These are phyloP conservation scores for Periglandula ipomoeae DNA, from an alignment of 2,329 filamentous ascomycete genomes.

Conservation along the genomic window DNA sequence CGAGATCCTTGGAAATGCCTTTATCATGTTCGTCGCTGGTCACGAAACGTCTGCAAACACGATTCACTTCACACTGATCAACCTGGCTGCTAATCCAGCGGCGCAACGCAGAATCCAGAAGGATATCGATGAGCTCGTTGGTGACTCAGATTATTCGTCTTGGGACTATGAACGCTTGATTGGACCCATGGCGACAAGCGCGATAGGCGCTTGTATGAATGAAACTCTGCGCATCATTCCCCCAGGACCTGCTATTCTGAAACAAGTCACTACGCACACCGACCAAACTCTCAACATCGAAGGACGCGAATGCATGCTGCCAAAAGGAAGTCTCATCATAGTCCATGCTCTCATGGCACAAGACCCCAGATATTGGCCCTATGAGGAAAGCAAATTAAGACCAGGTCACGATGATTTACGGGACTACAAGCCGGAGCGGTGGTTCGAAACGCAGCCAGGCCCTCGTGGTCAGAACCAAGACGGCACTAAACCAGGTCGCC, in stretches of 20 bases:
- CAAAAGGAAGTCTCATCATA: constrained; percentile 44
- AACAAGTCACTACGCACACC: constrained; percentile 40
- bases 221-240: constrained; percentile 68
- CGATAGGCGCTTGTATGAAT: constrained; percentile 67
- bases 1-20: constrained; percentile 66
- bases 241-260: constrained; percentile 63
- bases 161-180: constrained; percentile 67
- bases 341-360: constrained; percentile 49
- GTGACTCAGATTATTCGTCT: constrained; percentile 42
- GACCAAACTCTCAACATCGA: constrained; percentile 51
- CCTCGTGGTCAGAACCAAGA: constrained; percentile 7
- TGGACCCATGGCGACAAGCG: constrained; percentile 55
- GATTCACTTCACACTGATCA: constrained; percentile 60
- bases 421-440: constrained; percentile 64
- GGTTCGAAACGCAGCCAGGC: constrained; percentile 40
- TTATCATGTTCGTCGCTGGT: constrained; percentile 60
- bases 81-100: constrained; percentile 55
- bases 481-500: neutral
- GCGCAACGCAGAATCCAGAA: constrained; percentile 58
- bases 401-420: constrained; percentile 46
- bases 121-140: constrained; percentile 59
- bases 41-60: constrained; percentile 75
- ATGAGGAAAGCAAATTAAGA: constrained; percentile 32
- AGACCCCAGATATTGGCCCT: constrained; percentile 66
- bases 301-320: constrained; percentile 49